Evolutionary conservation across 2,329 filamentous ascomycete genomes (phyloP).

Genomic region (Nannizziopsis barbatae): DNA sequence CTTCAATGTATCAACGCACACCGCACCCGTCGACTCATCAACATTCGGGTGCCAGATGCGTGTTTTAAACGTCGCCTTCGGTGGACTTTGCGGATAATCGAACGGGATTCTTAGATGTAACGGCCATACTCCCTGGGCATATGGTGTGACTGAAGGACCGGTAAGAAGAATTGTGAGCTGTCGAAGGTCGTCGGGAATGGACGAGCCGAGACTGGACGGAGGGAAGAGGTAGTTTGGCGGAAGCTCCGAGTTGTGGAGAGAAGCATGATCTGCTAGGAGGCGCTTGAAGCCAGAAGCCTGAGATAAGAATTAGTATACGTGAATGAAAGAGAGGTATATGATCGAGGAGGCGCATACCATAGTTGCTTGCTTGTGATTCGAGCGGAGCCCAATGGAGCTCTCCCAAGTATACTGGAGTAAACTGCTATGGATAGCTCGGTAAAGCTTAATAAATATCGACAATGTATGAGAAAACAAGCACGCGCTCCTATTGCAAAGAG

Average conservation of each 20-base stretch:
- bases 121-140: conserved; percentile 48
- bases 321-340: background rate
- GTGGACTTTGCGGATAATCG: conserved; percentile 41
- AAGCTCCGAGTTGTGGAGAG: conserved; percentile 44
- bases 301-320: background rate
- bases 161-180: conserved; percentile 48
- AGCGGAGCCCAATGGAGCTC: too few relatives aligned
- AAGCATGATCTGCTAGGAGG: conserved; percentile 49
- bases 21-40: conserved; percentile 49
- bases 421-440: too few relatives aligned
- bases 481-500: too few relatives aligned
- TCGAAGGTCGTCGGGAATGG: conserved; percentile 44
- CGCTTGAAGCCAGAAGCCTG: conserved; percentile 39
- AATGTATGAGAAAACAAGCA: too few relatives aligned
- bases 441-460: too few relatives aligned
- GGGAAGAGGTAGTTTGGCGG: conserved; percentile 54
- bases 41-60: conserved; percentile 56
- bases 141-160: conserved; percentile 50
- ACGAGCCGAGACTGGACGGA: conserved; percentile 26
- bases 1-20: conserved; percentile 56
- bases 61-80: conserved; percentile 50
- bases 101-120: conserved; percentile 50
- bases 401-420: too few relatives aligned
- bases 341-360: too few relatives aligned
- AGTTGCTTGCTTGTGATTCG: too few relatives aligned